Conservation (phyloP, 2,329 filamentous ascomycete genomes). For the Pyricularia grisea region DNA sequence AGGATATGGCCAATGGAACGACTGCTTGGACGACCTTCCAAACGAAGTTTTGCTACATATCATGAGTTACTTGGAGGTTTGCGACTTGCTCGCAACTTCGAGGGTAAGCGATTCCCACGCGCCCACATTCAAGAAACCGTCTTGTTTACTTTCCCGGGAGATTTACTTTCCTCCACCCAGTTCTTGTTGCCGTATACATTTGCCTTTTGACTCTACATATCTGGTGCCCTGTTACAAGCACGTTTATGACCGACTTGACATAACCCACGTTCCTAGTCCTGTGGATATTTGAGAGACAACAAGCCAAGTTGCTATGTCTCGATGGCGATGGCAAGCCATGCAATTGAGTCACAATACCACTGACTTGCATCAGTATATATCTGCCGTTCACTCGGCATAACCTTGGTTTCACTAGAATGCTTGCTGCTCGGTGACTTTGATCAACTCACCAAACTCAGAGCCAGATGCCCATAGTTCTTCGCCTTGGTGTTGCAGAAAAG, state of each 20-base stretch:
- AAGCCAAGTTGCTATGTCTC: neutral
- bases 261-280: neutral
- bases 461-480: neutral
- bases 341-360: neutral
- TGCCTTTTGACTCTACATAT: slow-evolving; percentile 4
- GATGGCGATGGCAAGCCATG: neutral
- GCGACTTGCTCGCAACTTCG: slow-evolving; percentile 44
- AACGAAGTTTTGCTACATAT: slow-evolving; percentile 49
- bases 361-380: neutral
- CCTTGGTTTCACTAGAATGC: neutral
- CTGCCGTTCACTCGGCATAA: neutral
- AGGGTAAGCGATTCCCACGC: slow-evolving; percentile 30
- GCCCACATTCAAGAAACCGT: neutral
- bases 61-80: slow-evolving; percentile 45
- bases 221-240: slow-evolving; percentile 14
- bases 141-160: neutral
- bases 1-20: neutral
- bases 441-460: neutral
- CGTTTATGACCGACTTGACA: neutral
- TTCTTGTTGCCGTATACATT: neutral
- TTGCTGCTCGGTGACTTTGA: neutral
- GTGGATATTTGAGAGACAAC: neutral
- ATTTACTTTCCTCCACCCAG: neutral
- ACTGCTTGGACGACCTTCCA: slow-evolving; percentile 32
- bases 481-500: neutral